Conservation (phyloP, 192 early-diverging fungal genomes). For the Dimargaris xerosporica region DNA sequence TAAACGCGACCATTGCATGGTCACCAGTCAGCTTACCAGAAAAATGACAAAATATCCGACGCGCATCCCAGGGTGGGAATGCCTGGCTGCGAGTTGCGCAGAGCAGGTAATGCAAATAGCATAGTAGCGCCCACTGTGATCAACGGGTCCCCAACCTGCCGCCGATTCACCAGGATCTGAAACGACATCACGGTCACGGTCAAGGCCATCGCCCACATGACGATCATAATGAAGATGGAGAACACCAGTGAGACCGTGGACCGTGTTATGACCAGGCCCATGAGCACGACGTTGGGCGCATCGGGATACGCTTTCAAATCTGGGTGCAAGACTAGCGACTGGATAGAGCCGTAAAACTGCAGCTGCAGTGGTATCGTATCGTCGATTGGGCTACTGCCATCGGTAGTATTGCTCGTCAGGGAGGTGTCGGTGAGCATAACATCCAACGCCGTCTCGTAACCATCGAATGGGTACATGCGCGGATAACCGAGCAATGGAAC, state of each 20-base stretch:
- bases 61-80: neutral
- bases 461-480: neutral
- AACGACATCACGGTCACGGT: neutral
- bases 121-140: neutral
- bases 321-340: neutral
- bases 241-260: neutral
- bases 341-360: neutral
- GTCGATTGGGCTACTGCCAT: neutral
- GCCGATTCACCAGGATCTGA: neutral
- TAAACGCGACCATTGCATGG: too few species aligned
- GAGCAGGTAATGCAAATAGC: neutral
- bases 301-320: neutral
- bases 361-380: neutral
- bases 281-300: neutral
- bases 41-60: neutral
- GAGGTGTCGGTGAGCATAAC: neutral
- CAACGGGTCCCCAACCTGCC: neutral
- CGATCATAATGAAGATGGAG: neutral
- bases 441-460: neutral
- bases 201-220: neutral
- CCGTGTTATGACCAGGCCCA: neutral
- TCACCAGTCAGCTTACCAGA: neutral
- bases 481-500: conserved; percentile 1
- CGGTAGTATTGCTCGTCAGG: neutral
- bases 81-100: neutral